phyloP scores from a whole-genome alignment of 1,284 basidiomycete genomes.

The Xerocomus minutiporus region DNA sequence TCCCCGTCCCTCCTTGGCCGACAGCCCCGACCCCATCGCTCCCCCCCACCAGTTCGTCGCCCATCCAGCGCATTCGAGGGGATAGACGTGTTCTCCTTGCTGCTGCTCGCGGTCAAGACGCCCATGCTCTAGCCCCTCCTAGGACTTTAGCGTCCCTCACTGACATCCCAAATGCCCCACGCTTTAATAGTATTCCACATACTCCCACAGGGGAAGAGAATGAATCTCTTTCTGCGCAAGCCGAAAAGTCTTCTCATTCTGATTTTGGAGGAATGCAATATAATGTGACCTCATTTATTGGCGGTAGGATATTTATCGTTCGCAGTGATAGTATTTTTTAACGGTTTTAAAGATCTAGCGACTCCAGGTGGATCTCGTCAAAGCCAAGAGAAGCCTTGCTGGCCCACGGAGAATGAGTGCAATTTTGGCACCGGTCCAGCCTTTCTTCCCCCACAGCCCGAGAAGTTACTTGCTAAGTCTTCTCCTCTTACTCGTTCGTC shows the following conservation, averaged over 20 bases:
- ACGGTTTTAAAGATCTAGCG: constrained; percentile 31
- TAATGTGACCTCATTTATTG: constrained; percentile 74
- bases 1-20: constrained; percentile 58
- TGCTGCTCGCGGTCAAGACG: constrained; percentile 6
- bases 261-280: constrained; percentile 56
- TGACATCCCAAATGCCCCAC: constrained; percentile 17
- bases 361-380: constrained; percentile 16
- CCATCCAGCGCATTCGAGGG: constrained; percentile 21
- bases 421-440: neutral
- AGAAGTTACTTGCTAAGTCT: constrained; percentile 1
- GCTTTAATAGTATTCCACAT: constrained; percentile 19
- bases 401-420: constrained; percentile 3
- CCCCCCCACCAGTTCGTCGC: constrained; percentile 13
- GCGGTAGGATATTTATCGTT: constrained; percentile 40
- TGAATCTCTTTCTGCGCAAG: constrained; percentile 23
- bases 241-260: constrained; percentile 20
- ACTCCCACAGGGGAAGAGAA: constrained; percentile 33
- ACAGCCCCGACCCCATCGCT: constrained; percentile 14
- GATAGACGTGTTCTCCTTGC: constrained; percentile 20
- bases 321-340: neutral
- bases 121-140: constrained; percentile 1
- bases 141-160: constrained; percentile 6
- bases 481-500: constrained; percentile 2
- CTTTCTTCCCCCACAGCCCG: neutral
- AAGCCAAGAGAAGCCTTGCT: constrained; percentile 4